Conservation (phyloP, 352 stramenopile genomes). For the Peronospora destructor region DNA sequence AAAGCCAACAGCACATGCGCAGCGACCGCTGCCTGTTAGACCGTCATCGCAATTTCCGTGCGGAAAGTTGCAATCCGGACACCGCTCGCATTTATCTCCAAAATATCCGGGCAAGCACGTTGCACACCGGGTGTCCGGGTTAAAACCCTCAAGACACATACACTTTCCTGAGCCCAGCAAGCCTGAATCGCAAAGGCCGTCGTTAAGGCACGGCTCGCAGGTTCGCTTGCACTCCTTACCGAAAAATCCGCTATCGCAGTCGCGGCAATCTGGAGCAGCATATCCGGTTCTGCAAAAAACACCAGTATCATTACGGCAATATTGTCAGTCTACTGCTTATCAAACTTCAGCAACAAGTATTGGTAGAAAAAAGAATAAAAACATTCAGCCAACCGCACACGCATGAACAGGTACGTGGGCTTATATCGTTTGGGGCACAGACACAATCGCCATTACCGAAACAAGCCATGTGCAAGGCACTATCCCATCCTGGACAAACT, state of each 20-base stretch:
- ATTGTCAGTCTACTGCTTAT: background rate
- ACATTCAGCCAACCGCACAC: too few relatives aligned
- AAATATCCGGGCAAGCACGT: slow-evolving; percentile 76
- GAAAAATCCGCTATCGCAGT: slow-evolving; percentile 59
- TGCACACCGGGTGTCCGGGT: slow-evolving; percentile 62
- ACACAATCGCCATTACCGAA: slow-evolving; percentile 62
- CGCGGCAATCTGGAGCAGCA: slow-evolving; percentile 56
- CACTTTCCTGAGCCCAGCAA: slow-evolving; percentile 55
- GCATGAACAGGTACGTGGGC: slow-evolving; percentile 53
- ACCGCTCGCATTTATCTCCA: slow-evolving; percentile 62
- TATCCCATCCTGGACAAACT: slow-evolving; percentile 75
- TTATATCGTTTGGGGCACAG: slow-evolving; percentile 59
- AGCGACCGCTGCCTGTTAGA: slow-evolving; percentile 66
- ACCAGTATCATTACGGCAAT: slow-evolving; percentile 5
- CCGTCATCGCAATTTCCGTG: slow-evolving; percentile 83
- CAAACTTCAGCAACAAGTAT: background rate
- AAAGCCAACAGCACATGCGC: slow-evolving; percentile 80
- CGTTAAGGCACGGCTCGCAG: slow-evolving; percentile 74
- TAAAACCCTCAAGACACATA: slow-evolving; percentile 64
- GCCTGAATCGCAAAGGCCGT: slow-evolving; percentile 62
- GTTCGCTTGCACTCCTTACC: slow-evolving; percentile 40
- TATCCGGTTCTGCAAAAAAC: slow-evolving; percentile 35
- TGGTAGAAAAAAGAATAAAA: too few relatives aligned
- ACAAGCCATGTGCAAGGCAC: slow-evolving; percentile 38
- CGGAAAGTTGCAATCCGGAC: slow-evolving; percentile 76